Percentiles rank a stretch among this genome's conserved stretches.
Conservation (phyloP, 108 stramenopile species). For the Nannochloropsis oceanica region DNA sequence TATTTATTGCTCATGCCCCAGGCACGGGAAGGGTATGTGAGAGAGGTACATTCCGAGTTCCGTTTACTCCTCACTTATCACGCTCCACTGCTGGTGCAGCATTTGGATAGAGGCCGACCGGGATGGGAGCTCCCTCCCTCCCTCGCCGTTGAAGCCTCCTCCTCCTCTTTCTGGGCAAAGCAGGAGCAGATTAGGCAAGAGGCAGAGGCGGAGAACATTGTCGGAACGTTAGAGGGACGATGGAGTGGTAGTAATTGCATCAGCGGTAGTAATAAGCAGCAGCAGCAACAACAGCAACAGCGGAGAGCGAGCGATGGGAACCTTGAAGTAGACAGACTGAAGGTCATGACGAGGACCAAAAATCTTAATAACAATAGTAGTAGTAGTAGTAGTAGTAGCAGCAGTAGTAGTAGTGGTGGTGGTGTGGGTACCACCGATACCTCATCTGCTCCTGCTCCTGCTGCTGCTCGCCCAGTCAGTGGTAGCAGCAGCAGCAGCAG, state of each 20-base stretch:
- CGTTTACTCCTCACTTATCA: constrained; percentile 20
- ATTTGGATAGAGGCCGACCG: constrained; percentile 1
- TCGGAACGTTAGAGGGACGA: not conserved
- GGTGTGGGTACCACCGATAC: too few species aligned
- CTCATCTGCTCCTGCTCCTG: too few species aligned
- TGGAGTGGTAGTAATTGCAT: not conserved
- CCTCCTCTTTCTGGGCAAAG: not conserved
- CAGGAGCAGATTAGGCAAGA: not conserved
- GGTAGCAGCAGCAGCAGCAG: too few species aligned
- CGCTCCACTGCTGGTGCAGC: constrained; percentile 22
- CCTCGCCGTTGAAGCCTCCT: not conserved
- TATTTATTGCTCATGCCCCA: not conserved
- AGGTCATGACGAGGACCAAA: too few species aligned
- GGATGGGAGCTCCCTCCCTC: not conserved
- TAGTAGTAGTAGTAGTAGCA: too few species aligned
- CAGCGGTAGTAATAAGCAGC: too few species aligned
- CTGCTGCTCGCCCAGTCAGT: too few species aligned
- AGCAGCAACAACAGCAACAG: too few species aligned
- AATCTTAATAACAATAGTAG: too few species aligned
- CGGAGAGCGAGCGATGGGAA: too few species aligned
- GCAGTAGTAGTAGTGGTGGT: too few species aligned
- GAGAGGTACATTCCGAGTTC: not conserved
- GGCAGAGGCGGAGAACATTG: not conserved
- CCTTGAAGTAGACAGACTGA: too few species aligned
- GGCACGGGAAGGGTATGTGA: not conserved